Percentiles rank a stretch among this genome's conserved stretches.
These are phyloP conservation scores for Aspergillus sp. DNA, from an alignment of 2,329 filamentous ascomycete species.

Conservation along the genomic window DNA sequence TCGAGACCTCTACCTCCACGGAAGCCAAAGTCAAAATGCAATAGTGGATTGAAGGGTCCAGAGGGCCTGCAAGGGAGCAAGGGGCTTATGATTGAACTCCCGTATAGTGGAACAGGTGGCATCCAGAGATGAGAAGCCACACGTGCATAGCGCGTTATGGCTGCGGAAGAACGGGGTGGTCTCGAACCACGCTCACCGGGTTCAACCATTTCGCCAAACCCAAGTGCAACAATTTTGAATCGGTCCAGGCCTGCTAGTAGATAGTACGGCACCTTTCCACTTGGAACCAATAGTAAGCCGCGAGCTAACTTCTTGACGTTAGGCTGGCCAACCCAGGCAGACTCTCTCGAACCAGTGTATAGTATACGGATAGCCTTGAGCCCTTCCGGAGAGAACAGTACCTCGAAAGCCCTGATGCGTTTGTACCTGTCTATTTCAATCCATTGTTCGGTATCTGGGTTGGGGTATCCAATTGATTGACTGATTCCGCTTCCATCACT, in stretches of 20 bases:
- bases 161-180: neutral
- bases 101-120: neutral
- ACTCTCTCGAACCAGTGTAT: slow-evolving; percentile 1
- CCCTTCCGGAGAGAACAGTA: slow-evolving; percentile 11
- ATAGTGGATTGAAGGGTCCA: slow-evolving; percentile 10
- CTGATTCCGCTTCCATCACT: neutral
- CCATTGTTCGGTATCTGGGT: neutral
- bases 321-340: slow-evolving; percentile 12
- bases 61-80: neutral
- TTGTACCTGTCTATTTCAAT: neutral
- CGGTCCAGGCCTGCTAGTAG: slow-evolving; percentile 13
- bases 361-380: slow-evolving; percentile 10
- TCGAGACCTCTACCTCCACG: slow-evolving; percentile 2
- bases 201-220: slow-evolving; percentile 3
- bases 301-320: neutral
- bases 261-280: neutral
- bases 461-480: slow-evolving; percentile 7
- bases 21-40: slow-evolving; percentile 18
- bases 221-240: slow-evolving; percentile 15
- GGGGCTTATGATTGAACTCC: neutral
- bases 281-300: neutral
- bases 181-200: neutral
- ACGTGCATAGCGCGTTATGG: neutral
- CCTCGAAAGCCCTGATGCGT: neutral
- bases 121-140: slow-evolving; percentile 11